Conservation (phyloP, 495 filamentous ascomycete species). For the Annulohypoxylon moriforme region DNA sequence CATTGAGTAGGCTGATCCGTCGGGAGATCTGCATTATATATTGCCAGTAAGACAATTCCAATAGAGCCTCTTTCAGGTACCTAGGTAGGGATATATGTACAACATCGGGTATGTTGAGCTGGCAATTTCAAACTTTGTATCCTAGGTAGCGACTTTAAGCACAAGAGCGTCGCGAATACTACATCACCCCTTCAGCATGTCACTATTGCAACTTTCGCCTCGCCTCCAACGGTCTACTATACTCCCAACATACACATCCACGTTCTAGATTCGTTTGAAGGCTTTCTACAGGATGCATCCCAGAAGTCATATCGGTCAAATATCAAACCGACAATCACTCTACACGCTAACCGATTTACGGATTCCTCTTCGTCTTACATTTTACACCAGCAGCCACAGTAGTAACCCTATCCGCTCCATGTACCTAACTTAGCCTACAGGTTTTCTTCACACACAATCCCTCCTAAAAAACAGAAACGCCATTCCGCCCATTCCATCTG, state of each 20-base stretch:
- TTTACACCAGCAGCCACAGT: neutral
- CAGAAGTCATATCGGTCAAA: no score
- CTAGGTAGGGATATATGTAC: neutral
- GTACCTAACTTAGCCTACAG: constrained; percentile 4
- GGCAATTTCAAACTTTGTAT: no score
- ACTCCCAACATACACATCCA: no score
- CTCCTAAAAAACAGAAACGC: constrained; percentile 15
- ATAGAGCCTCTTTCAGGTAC: neutral
- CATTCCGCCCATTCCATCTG: neutral
- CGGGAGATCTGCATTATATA: neutral
- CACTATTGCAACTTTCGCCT: neutral
- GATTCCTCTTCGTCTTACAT: neutral
- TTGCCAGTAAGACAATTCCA: neutral
- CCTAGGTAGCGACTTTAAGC: no score
- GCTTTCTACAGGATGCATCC: no score
- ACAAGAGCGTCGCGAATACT: neutral
- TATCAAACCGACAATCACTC: neutral
- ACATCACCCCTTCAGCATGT: neutral
- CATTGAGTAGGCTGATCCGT: neutral
- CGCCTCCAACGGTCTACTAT: no score
- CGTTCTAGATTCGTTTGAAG: no score
- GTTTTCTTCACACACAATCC: neutral
- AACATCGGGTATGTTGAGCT: no score
- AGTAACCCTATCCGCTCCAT: neutral
- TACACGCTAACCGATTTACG: neutral